Percentiles rank a stretch among this genome's conserved stretches.
phyloP scores from a whole-genome alignment of 1,284 basidiomycete genomes.

The Xanthoconium separans region DNA sequence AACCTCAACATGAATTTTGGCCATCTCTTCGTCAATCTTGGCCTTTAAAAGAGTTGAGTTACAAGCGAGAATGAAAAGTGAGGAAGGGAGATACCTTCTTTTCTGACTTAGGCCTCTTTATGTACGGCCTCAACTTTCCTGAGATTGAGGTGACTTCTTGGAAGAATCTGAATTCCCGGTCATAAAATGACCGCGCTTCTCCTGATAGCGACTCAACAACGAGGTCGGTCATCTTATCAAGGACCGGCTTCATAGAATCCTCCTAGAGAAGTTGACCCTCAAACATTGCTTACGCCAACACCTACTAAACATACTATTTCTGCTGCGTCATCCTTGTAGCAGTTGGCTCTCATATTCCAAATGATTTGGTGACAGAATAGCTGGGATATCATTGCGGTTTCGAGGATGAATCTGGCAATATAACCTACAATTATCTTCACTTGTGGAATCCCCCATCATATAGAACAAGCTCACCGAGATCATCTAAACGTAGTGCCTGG shows the following conservation, averaged over 20 bases:
- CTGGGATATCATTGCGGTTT: constrained; percentile 97
- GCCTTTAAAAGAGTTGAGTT: constrained; percentile 50
- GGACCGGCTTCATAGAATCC: constrained; percentile 91
- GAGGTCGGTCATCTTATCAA: constrained; percentile 85
- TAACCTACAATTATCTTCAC: constrained; percentile 60
- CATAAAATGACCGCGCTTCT: constrained; percentile 90
- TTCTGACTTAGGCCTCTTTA: constrained; percentile 94
- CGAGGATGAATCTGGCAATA: constrained; percentile 94
- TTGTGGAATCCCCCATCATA: neutral
- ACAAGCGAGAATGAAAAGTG: neutral
- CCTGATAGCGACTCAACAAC: constrained; percentile 89
- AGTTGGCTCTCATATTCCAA: constrained; percentile 99
- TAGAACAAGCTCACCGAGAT: constrained; percentile 60
- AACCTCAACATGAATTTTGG: constrained; percentile 87
- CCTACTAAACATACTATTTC: constrained; percentile 61
- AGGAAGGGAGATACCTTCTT: constrained; percentile 76
- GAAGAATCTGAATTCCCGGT: constrained; percentile 96
- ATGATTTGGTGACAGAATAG: constrained; percentile 99
- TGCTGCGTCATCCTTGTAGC: constrained; percentile 86
- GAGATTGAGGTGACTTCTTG: constrained; percentile 97
- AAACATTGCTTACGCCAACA: neutral
- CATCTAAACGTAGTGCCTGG: constrained; percentile 89
- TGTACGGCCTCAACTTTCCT: constrained; percentile 95
- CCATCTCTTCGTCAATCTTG: constrained; percentile 99
- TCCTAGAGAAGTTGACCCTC: constrained; percentile 48